Percentiles rank a stretch among this genome's conserved stretches.
Evolutionary conservation across 495 filamentous ascomycete genomes (phyloP).

Genomic region (Clohesyomyces aquaticus): DNA sequence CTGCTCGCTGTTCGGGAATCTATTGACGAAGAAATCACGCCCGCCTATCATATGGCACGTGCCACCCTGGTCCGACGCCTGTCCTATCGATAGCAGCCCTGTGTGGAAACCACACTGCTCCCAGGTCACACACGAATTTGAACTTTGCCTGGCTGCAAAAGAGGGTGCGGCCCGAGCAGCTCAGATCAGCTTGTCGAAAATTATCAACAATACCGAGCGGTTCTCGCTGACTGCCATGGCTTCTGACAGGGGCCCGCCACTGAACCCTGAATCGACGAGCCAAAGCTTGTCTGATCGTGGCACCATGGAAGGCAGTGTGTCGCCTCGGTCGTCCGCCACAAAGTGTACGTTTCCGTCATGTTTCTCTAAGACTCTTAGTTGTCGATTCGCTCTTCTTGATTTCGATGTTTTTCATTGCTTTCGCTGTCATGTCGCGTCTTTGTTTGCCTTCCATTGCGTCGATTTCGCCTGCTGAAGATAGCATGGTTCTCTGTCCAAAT

Average conservation of each 20-base stretch:
- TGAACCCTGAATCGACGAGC: conserved; percentile 16
- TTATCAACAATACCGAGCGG: background rate
- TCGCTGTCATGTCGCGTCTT: background rate
- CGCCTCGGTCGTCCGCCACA: conserved; percentile 23
- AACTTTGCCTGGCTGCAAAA: no score
- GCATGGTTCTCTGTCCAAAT: no score
- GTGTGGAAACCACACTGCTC: background rate
- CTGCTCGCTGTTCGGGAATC: background rate
- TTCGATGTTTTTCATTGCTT: conserved; percentile 1
- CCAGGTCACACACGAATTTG: background rate
- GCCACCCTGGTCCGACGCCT: conserved; percentile 10
- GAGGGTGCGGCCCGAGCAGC: no score
- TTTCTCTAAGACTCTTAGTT: background rate
- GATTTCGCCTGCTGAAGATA: no score
- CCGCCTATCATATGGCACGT: conserved; percentile 22
- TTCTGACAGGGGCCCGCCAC: conserved; percentile 19
- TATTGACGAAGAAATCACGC: background rate
- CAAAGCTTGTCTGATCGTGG: conserved; percentile 25
- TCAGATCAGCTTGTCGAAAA: conserved; percentile 2
- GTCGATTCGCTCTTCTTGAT: no score
- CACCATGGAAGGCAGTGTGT: conserved; percentile 23
- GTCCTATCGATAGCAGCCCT: conserved; percentile 1
- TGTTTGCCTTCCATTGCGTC: no score
- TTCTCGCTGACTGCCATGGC: conserved; percentile 20
- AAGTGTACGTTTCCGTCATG: conserved; percentile 31